These are phyloP conservation scores for Rhazya stricta DNA, from an alignment of 257 asterid species.

Conservation along the genomic window DNA sequence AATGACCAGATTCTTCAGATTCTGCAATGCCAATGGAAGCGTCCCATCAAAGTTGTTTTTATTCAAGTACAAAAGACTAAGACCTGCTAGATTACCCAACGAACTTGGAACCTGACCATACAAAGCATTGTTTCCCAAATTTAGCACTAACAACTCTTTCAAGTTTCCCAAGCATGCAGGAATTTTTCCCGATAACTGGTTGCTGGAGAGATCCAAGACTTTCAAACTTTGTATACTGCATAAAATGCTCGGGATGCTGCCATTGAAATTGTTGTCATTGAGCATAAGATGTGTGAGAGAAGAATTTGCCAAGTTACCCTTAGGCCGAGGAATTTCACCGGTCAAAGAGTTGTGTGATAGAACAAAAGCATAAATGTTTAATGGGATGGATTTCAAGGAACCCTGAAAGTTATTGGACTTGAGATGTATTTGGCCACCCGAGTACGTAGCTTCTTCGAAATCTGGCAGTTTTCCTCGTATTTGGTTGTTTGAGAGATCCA, in stretches of 20 bases:
- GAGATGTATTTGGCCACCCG: too few species aligned
- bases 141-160: neutral
- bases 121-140: neutral
- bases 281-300: neutral
- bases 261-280: neutral
- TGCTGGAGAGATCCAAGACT: neutral
- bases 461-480: constrained; percentile 13
- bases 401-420: too few species aligned
- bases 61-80: constrained; percentile 19
- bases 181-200: neutral
- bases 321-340: neutral
- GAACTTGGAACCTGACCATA: neutral
- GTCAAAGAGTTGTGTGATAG: constrained; percentile 9
- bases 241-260: neutral
- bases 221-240: neutral
- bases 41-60: constrained; percentile 12
- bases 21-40: neutral
- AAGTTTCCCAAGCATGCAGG: neutral
- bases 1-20: neutral
- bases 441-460: neutral
- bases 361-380: neutral
- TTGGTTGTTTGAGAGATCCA: constrained; percentile 17
- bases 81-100: constrained; percentile 2
- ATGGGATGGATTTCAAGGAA: constrained; percentile 7
- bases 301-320: neutral